phyloP scores from a whole-genome alignment of 2,329 filamentous ascomycete species.

The Xylariaceae sp. region DNA sequence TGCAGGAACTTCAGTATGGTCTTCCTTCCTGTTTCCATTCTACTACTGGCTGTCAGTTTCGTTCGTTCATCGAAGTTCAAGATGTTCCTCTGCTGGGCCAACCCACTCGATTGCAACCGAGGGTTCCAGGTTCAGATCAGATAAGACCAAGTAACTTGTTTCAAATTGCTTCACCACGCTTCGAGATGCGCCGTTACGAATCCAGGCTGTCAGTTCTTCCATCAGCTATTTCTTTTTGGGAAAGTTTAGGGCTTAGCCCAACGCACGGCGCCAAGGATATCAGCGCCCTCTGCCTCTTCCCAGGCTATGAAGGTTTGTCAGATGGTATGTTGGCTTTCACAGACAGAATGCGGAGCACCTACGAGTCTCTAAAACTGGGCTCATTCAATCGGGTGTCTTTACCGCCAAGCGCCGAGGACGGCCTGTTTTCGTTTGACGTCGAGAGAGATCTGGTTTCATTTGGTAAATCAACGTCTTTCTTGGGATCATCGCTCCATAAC shows the following conservation, averaged over 20 bases:
- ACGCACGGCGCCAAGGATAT: slow-evolving; percentile 75
- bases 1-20: slow-evolving; percentile 53
- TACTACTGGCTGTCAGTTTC: slow-evolving; percentile 50
- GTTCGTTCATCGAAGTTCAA: slow-evolving; percentile 61
- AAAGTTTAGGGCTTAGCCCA: slow-evolving; percentile 76
- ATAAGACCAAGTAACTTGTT: slow-evolving; percentile 61
- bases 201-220: slow-evolving; percentile 75
- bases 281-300: slow-evolving; percentile 72
- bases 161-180: slow-evolving; percentile 69
- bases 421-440: slow-evolving; percentile 57
- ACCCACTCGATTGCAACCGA: slow-evolving; percentile 57
- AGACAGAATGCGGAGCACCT: slow-evolving; percentile 70
- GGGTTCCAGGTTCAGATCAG: slow-evolving; percentile 54
- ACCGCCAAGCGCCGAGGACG: slow-evolving; percentile 51
- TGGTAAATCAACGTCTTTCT: slow-evolving; percentile 49
- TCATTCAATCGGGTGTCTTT: slow-evolving; percentile 60
- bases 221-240: slow-evolving; percentile 80
- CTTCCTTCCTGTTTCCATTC: slow-evolving; percentile 53
- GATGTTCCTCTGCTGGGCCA: slow-evolving; percentile 61
- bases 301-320: slow-evolving; percentile 66
- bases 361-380: slow-evolving; percentile 77
- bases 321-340: slow-evolving; percentile 69
- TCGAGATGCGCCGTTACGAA: slow-evolving; percentile 75
- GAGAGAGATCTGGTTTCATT: slow-evolving; percentile 50
- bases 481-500: slow-evolving; percentile 54